Evolutionary conservation across 2,329 filamentous ascomycete species (phyloP).

Genomic region (Colletotrichum abscissum): DNA sequence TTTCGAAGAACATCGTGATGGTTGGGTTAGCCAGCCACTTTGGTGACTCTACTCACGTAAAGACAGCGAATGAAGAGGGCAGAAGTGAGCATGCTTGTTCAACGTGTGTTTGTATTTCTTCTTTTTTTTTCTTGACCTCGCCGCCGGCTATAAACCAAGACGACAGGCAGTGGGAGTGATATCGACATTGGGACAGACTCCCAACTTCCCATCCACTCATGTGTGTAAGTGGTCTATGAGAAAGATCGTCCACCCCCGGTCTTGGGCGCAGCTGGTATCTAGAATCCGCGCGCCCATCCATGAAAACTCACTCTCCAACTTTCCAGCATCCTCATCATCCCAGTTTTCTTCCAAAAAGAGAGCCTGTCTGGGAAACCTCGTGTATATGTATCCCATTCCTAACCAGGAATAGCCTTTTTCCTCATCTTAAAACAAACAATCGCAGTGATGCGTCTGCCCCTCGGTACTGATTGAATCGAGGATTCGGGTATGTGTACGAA

Average conservation of each 20-base stretch:
- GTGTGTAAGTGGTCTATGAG: background rate
- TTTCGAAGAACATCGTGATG: background rate
- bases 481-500: constrained; percentile 34
- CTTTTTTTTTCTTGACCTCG: background rate
- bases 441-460: constrained; percentile 29
- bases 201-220: background rate
- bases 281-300: background rate
- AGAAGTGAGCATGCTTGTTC: background rate
- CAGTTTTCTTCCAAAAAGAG: background rate
- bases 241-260: background rate
- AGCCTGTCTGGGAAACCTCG: background rate
- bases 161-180: background rate
- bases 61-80: too few relatives aligned
- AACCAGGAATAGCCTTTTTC: background rate
- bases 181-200: background rate
- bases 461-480: constrained; percentile 27
- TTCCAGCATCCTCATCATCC: background rate
- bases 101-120: background rate
- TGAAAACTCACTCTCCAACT: background rate
- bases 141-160: background rate
- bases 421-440: constrained; percentile 10
- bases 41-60: too few relatives aligned
- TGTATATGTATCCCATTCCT: constrained; percentile 1
- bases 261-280: too few relatives aligned
- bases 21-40: background rate